phyloP scores from a whole-genome alignment of 2,329 filamentous ascomycete species.

The Aspergillus proliferans region DNA sequence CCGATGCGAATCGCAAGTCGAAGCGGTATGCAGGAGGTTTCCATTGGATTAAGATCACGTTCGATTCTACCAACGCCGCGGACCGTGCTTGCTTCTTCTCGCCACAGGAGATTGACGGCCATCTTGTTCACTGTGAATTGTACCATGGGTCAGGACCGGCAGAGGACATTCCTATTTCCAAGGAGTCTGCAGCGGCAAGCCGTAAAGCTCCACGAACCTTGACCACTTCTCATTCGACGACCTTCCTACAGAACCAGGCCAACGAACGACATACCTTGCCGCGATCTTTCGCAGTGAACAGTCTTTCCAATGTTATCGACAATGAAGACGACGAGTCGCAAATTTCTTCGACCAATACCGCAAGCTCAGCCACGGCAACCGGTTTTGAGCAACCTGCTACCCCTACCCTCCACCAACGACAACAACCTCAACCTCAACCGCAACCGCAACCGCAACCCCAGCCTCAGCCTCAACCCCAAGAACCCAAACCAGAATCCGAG shows the following conservation, averaged over 20 bases:
- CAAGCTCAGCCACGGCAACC: conserved; percentile 37
- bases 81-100: conserved; percentile 64
- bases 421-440: conserved; percentile 21
- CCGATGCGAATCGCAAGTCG: conserved; percentile 69
- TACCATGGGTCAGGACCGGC: conserved; percentile 61
- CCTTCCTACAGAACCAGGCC: conserved; percentile 27
- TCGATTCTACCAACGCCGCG: conserved; percentile 66
- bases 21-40: conserved; percentile 75
- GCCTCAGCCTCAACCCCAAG: conserved; percentile 5
- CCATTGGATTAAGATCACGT: conserved; percentile 88
- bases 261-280: conserved; percentile 31
- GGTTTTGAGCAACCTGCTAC: conserved; percentile 16
- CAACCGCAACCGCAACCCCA: not conserved
- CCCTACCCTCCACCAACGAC: conserved; percentile 22
- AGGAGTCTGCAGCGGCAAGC: conserved; percentile 30
- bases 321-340: conserved; percentile 28
- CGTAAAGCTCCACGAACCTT: conserved; percentile 28
- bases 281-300: conserved; percentile 36
- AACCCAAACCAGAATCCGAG: conserved; percentile 36
- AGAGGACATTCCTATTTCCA: conserved; percentile 58
- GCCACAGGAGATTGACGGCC: conserved; percentile 64
- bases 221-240: conserved; percentile 29
- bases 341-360: conserved; percentile 33
- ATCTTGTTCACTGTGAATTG: conserved; percentile 64
- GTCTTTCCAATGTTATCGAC: conserved; percentile 25